Conservation (phyloP, 352 stramenopile genomes). For the Phytophthora litchii region DNA sequence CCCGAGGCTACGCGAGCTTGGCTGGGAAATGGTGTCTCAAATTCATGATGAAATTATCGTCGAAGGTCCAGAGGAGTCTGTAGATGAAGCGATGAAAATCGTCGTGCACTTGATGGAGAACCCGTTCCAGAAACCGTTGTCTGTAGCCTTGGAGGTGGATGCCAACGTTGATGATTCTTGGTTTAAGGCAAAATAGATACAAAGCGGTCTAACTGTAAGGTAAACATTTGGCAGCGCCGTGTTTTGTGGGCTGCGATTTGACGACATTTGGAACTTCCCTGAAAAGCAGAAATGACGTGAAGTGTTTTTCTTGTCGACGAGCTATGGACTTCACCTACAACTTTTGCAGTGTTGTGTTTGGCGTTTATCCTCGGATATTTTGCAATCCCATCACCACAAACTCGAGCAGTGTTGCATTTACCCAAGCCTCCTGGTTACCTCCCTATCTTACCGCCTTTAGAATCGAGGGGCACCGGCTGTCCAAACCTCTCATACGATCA, state of each 20-base stretch:
- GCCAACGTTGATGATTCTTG: conserved; percentile 97
- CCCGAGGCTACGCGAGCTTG: conserved; percentile 90
- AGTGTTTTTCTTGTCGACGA: neutral
- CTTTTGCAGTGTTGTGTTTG: conserved; percentile 7
- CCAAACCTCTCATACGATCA: no score
- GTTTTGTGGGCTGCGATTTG: no score
- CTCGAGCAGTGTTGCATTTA: conserved; percentile 31
- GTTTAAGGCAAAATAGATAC: conserved; percentile 98
- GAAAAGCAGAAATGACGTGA: conserved; percentile 12
- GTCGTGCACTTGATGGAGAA: conserved; percentile 97
- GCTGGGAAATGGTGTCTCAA: conserved; percentile 98
- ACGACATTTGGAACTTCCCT: neutral
- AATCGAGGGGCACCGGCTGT: no score
- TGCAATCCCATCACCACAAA: conserved; percentile 25
- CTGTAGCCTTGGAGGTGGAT: conserved; percentile 92
- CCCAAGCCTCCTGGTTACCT: conserved; percentile 51
- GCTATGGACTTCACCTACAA: conserved; percentile 6
- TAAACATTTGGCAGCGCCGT: no score
- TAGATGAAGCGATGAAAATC: conserved; percentile 89
- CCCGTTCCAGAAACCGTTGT: conserved; percentile 93
- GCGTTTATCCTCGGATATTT: conserved; percentile 33
- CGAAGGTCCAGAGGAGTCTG: conserved; percentile 97
- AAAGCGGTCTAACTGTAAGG: no score
- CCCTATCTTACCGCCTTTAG: conserved; percentile 26
- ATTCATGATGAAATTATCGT: conserved; percentile 99